Evolutionary conservation across 2,329 filamentous ascomycete genomes (phyloP).

Genomic region (Keithomyces neogunnii): DNA sequence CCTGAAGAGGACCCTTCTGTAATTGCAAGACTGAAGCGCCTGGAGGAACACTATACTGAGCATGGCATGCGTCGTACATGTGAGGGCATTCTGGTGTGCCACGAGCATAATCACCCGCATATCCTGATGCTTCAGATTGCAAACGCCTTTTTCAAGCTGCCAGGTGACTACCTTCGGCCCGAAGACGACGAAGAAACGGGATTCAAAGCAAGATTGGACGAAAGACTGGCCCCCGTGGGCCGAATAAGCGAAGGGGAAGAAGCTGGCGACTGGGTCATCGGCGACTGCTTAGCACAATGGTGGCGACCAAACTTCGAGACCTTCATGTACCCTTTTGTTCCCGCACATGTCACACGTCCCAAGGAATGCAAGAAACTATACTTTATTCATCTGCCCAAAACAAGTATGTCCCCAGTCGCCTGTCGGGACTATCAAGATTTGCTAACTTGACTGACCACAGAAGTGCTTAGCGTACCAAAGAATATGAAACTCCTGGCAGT

Average conservation of each 20-base stretch:
- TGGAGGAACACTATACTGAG: conserved; percentile 89
- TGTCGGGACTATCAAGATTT: not conserved
- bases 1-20: conserved; percentile 97
- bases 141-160: conserved; percentile 98
- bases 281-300: conserved; percentile 94
- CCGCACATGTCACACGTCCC: conserved; percentile 87
- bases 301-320: conserved; percentile 99
- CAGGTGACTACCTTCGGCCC: conserved; percentile 85
- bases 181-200: conserved; percentile 87
- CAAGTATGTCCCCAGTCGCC: conserved; percentile 52
- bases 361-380: conserved; percentile 99
- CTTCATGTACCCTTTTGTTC: conserved; percentile 98
- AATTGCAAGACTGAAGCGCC: conserved; percentile 78
- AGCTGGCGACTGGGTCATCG: conserved; percentile 81
- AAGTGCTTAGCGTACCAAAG: conserved; percentile 93
- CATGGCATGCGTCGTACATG: conserved; percentile 97
- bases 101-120: conserved; percentile 98
- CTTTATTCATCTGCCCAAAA: conserved; percentile 87
- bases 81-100: conserved; percentile 93
- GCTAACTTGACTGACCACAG: conserved; percentile 33
- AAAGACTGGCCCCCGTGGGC: conserved; percentile 87
- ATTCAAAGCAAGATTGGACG: conserved; percentile 91
- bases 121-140: conserved; percentile 99
- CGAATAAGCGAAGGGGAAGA: conserved; percentile 79
- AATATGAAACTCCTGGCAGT: conserved; percentile 99